Evolutionary conservation across 106 monocot species (phyloP).

Genomic region (Narthecium ossifragum): DNA sequence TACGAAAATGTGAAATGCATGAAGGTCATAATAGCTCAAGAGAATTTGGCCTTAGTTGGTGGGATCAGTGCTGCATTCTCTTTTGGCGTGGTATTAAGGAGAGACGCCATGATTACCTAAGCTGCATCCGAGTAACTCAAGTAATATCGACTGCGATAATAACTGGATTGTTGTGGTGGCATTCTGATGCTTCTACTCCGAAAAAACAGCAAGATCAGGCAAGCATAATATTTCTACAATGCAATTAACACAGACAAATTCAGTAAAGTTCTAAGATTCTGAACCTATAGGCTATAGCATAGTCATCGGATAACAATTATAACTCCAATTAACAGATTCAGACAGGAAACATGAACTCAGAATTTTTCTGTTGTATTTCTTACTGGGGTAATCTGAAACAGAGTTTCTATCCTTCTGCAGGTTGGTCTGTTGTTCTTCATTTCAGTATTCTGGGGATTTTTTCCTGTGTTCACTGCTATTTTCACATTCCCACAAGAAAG

Average conservation of each 20-base stretch:
- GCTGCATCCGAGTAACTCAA: conserved; percentile 86
- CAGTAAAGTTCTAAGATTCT: too few relatives aligned
- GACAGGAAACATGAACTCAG: too few relatives aligned
- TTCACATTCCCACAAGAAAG: conserved; percentile 91
- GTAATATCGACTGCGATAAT: conserved; percentile 76
- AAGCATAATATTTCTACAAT: too few relatives aligned
- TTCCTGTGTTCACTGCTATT: conserved; percentile 83
- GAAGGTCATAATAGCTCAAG: conserved; percentile 32
- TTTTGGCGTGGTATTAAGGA: conserved; percentile 82
- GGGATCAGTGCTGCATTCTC: conserved; percentile 66
- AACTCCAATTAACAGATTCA: too few relatives aligned
- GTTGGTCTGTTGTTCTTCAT: conserved; percentile 87
- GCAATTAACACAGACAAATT: too few relatives aligned
- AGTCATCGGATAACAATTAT: too few relatives aligned
- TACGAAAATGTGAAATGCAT: conserved; percentile 55
- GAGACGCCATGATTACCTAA: conserved; percentile 81
- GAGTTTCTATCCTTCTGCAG: conserved; percentile 36
- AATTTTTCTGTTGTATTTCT: too few relatives aligned
- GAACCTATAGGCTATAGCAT: too few relatives aligned
- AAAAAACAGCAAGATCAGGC: conserved; percentile 84
- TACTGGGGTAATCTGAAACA: too few relatives aligned
- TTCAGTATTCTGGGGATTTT: conserved; percentile 85
- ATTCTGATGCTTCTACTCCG: conserved; percentile 41
- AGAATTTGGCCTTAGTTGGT: conserved; percentile 86
- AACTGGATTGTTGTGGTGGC: conserved; percentile 90